Evolutionary conservation across 352 stramenopile species (phyloP).

Genomic region (Pythium dissotocum): DNA sequence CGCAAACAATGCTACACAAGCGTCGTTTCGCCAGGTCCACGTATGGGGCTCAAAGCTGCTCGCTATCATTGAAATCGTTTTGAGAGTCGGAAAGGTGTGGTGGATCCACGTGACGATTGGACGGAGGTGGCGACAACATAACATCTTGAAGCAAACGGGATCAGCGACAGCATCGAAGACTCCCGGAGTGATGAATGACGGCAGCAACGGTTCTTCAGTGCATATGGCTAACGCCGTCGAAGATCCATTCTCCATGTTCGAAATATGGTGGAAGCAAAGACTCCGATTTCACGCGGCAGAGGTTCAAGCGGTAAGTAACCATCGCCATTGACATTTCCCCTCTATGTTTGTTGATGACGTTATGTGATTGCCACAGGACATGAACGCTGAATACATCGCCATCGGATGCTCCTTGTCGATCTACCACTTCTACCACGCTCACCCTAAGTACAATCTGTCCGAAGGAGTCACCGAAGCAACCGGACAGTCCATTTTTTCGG

Average conservation of each 20-base stretch:
- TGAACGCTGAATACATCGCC: constrained; percentile 56
- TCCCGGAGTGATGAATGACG: too few species aligned
- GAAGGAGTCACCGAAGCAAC: background rate
- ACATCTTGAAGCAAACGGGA: background rate
- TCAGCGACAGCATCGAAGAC: too few species aligned
- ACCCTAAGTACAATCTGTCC: constrained; percentile 33
- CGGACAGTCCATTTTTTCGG: background rate
- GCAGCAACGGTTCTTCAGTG: too few species aligned
- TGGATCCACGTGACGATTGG: background rate
- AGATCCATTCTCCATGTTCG: constrained; percentile 18
- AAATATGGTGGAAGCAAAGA: constrained; percentile 30
- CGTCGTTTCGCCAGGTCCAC: background rate
- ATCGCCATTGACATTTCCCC: too few species aligned
- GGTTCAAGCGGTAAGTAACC: constrained; percentile 23
- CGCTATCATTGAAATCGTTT: constrained; percentile 1
- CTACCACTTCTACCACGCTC: constrained; percentile 39
- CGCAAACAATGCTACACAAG: background rate
- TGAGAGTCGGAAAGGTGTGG: constrained; percentile 1
- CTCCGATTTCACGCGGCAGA: constrained; percentile 40
- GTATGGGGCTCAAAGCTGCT: constrained; percentile 4
- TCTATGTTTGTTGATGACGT: too few species aligned
- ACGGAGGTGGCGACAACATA: background rate
- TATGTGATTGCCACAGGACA: constrained; percentile 22
- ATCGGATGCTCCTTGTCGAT: constrained; percentile 48
- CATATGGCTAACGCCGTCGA: too few species aligned